phyloP scores from a whole-genome alignment of 1,284 basidiomycete species.

The Ceratobasidium sp. region DNA sequence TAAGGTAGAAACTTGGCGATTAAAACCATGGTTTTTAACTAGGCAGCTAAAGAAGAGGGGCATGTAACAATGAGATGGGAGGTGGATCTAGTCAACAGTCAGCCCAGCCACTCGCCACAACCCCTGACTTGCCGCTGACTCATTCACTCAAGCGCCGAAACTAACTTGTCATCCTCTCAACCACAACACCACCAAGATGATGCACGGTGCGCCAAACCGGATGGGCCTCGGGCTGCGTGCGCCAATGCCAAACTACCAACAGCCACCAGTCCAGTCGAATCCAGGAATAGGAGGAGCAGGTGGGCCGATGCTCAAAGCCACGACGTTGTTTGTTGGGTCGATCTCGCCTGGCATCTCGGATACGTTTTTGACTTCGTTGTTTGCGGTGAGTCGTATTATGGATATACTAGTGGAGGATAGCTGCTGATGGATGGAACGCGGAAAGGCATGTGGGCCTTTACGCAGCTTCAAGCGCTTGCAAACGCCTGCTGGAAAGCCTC shows the following conservation, averaged over 20 bases:
- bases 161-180: not conserved
- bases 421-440: not conserved
- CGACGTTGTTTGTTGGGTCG: conserved; percentile 85
- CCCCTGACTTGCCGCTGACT: not conserved
- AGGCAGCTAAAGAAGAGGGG: no score
- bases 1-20: no score
- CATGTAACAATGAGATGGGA: no score
- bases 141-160: not conserved
- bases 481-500: conserved; percentile 89
- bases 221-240: conserved; percentile 87
- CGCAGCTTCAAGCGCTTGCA: conserved; percentile 91
- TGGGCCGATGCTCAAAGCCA: conserved; percentile 48
- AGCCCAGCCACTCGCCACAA: conserved; percentile 2
- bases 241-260: conserved; percentile 76
- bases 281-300: conserved; percentile 68
- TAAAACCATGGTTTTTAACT: no score
- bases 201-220: conserved; percentile 78
- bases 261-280: conserved; percentile 88
- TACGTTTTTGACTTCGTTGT: conserved; percentile 78
- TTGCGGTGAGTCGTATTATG: conserved; percentile 71
- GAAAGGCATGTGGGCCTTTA: conserved; percentile 87
- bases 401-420: conserved; percentile 31
- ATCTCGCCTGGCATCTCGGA: conserved; percentile 95
- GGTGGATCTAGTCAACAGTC: no score
- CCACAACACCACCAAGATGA: conserved; percentile 53